Evolutionary conservation across 331 rosid species (phyloP).

Genomic region (Arachis monticola): DNA sequence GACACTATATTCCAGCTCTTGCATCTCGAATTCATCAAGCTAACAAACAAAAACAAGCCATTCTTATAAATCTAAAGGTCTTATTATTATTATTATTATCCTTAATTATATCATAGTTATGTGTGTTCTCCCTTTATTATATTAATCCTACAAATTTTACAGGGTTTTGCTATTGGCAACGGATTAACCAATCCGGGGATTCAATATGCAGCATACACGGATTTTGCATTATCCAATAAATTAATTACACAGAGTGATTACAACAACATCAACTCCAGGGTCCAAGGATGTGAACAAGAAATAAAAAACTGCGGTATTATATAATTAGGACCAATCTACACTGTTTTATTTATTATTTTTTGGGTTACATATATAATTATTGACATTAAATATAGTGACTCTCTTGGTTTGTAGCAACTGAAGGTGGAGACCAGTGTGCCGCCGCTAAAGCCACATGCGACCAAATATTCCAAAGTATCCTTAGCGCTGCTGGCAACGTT

Average conservation of each 20-base stretch:
- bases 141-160: conserved; percentile 13
- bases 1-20: conserved; percentile 92
- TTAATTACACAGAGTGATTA: conserved; percentile 57
- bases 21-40: conserved; percentile 76
- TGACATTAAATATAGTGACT: too few species aligned
- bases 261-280: conserved; percentile 36
- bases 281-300: conserved; percentile 60
- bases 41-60: conserved; percentile 73
- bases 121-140: too few species aligned
- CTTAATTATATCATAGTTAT: background rate
- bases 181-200: conserved; percentile 77
- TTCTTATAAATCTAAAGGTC: conserved; percentile 77
- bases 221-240: conserved; percentile 63
- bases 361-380: too few species aligned
- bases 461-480: conserved; percentile 45
- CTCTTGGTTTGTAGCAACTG: conserved; percentile 43
- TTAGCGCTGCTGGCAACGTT: conserved; percentile 41
- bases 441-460: conserved; percentile 44
- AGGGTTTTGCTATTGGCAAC: conserved; percentile 96
- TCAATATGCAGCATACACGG: conserved; percentile 76
- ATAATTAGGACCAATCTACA: too few species aligned
- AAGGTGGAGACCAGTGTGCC: conserved; percentile 60
- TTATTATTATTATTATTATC: background rate
- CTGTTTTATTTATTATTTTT: too few species aligned
- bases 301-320: too few species aligned